Evolutionary conservation across 805 yeast genomes (phyloP).

Genomic region (Sugiyamaella lignohabitans): DNA sequence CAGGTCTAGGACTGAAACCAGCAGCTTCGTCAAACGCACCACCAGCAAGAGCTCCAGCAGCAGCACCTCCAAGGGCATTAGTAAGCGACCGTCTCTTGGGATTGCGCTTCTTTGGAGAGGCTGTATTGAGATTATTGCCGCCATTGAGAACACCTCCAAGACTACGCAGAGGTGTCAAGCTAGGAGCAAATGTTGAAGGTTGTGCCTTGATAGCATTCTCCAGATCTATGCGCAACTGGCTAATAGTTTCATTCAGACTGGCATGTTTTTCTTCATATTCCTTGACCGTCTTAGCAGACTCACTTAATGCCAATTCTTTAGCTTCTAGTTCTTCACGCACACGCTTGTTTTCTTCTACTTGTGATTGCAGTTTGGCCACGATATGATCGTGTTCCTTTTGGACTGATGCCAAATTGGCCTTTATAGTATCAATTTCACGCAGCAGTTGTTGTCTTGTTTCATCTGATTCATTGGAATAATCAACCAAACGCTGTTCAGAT

Average conservation of each 20-base stretch:
- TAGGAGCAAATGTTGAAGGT: conserved; percentile 32
- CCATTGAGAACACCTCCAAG: conserved; percentile 14
- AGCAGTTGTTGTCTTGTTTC: conserved; percentile 17
- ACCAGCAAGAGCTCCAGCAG: conserved; percentile 2
- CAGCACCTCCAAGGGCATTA: conserved; percentile 16
- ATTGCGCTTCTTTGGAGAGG: conserved; percentile 28
- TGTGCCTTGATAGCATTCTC: conserved; percentile 36
- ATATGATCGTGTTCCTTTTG: conserved; percentile 26
- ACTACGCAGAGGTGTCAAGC: conserved; percentile 23
- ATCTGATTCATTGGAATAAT: conserved; percentile 26
- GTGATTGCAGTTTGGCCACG: conserved; percentile 26
- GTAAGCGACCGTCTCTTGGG: conserved; percentile 26
- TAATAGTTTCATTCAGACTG: conserved; percentile 21
- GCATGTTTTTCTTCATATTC: conserved; percentile 18
- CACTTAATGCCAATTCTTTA: conserved; percentile 22
- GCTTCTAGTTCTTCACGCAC: conserved; percentile 24
- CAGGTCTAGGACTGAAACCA: conserved; percentile 28
- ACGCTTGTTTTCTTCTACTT: conserved; percentile 25
- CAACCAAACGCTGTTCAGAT: conserved; percentile 21
- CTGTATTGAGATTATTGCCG: conserved; percentile 5
- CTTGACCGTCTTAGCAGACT: conserved; percentile 27
- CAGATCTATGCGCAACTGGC: conserved; percentile 41
- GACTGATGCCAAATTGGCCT: conserved; percentile 18
- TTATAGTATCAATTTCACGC: conserved; percentile 17
- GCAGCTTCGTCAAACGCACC: conserved; percentile 14